These are phyloP conservation scores for Sordariomycetes sp. DNA, from an alignment of 2,329 filamentous ascomycete species.

Conservation along the genomic window DNA sequence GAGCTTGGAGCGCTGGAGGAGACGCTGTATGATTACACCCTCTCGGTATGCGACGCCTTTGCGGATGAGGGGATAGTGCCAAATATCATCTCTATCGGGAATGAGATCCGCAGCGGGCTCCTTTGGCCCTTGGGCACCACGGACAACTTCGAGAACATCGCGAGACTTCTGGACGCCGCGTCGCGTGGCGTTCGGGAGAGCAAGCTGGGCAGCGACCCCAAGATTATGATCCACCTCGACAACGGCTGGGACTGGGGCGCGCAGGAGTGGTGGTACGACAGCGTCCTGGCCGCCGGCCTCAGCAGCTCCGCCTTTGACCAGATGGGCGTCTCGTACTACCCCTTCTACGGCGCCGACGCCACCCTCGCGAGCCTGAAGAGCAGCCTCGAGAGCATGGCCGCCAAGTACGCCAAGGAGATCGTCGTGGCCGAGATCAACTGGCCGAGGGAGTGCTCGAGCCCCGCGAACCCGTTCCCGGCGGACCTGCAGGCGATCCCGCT, in stretches of 20 bases:
- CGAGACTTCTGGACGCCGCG: constrained; percentile 52
- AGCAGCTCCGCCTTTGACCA: constrained; percentile 51
- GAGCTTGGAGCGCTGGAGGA: constrained; percentile 46
- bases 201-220: constrained; percentile 40
- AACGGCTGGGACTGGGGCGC: constrained; percentile 63
- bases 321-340: constrained; percentile 65
- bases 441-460: constrained; percentile 52
- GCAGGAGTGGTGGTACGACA: constrained; percentile 56
- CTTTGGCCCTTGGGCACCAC: constrained; percentile 55
- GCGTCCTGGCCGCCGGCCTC: constrained; percentile 42
- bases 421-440: constrained; percentile 64
- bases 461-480: constrained; percentile 45
- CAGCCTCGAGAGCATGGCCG: constrained; percentile 47
- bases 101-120: constrained; percentile 59
- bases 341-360: constrained; percentile 53
- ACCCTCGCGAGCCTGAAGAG: constrained; percentile 45
- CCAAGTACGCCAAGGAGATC: constrained; percentile 52
- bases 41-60: constrained; percentile 50
- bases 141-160: constrained; percentile 47
- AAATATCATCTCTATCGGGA: constrained; percentile 59
- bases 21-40: constrained; percentile 60
- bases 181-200: constrained; percentile 56
- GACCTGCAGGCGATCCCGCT: constrained; percentile 52
- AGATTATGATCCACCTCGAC: constrained; percentile 67
- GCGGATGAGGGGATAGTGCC: constrained; percentile 41